These are phyloP conservation scores for Aspergillus biplanus DNA, from an alignment of 495 filamentous ascomycete species.

Conservation along the genomic window DNA sequence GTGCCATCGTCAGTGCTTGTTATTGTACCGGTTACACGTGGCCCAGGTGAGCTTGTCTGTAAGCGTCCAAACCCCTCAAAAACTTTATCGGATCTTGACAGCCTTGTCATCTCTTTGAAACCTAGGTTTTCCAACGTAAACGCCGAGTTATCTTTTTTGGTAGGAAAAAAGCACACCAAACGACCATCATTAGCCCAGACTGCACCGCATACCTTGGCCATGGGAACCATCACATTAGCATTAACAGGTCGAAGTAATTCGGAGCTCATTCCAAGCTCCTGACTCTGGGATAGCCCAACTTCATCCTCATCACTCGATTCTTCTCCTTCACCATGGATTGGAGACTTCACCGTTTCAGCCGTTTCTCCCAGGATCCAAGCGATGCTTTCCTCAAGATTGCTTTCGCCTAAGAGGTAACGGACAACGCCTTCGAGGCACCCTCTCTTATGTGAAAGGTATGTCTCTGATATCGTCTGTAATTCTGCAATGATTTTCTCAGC, in stretches of 20 bases:
- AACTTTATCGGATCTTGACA: constrained; percentile 64
- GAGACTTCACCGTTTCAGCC: constrained; percentile 48
- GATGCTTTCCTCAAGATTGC: constrained; percentile 73
- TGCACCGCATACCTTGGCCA: constrained; percentile 74
- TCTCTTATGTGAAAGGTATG: constrained; percentile 67
- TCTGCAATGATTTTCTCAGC: constrained; percentile 66
- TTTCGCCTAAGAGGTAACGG: constrained; percentile 83
- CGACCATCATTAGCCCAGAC: constrained; percentile 77
- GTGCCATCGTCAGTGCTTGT: constrained; percentile 54
- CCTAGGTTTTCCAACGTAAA: constrained; percentile 64
- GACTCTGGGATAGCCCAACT: constrained; percentile 56
- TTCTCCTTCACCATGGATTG: constrained; percentile 60
- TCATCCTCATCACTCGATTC: constrained; percentile 88
- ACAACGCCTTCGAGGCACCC: constrained; percentile 84
- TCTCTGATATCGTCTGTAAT: constrained; percentile 68
- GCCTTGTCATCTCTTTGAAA: constrained; percentile 62
- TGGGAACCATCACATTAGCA: constrained; percentile 75
- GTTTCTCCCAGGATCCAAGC: constrained; percentile 62
- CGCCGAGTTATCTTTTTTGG: constrained; percentile 72
- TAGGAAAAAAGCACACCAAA: constrained; percentile 85
- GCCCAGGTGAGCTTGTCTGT: constrained; percentile 56
- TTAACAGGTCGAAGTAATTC: constrained; percentile 59
- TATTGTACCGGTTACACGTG: constrained; percentile 52
- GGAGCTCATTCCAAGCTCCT: constrained; percentile 58
- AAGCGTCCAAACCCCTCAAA: constrained; percentile 92